A percentile compares a stretch with the other conserved stretches of the same genome.
Evolutionary conservation across 2,329 filamentous ascomycete species (phyloP).

Genomic region (Diaporthe destruens): DNA sequence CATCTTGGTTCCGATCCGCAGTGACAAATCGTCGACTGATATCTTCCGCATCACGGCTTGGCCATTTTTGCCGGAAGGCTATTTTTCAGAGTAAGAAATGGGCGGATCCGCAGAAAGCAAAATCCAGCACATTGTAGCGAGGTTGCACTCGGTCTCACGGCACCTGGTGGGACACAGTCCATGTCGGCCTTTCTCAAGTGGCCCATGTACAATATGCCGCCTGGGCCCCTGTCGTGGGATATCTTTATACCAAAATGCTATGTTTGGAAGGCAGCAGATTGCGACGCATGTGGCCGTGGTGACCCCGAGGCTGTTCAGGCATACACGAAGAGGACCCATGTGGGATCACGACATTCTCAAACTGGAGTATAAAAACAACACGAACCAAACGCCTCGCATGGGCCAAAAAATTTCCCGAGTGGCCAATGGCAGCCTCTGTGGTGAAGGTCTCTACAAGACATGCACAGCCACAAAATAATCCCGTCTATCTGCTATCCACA

Average conservation of each 20-base stretch:
- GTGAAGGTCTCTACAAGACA: background rate
- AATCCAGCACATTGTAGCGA: background rate
- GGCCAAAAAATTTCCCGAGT: no score
- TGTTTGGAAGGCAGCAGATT: background rate
- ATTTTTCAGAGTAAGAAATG: conserved; percentile 2
- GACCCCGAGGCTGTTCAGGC: background rate
- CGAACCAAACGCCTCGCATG: background rate
- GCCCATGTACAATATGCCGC: no score
- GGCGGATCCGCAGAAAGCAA: background rate
- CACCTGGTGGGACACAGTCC: background rate
- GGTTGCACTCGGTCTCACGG: background rate
- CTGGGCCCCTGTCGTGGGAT: background rate
- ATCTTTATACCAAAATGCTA: background rate
- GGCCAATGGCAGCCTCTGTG: background rate
- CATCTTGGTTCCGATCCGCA: background rate
- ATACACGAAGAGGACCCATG: background rate
- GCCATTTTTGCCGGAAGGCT: conserved; percentile 8
- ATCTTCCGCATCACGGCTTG: conserved; percentile 8
- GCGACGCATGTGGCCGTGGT: background rate
- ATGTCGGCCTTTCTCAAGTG: background rate
- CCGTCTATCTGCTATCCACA: background rate
- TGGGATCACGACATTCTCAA: background rate
- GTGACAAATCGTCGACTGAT: conserved; percentile 5
- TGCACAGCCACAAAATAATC: background rate
- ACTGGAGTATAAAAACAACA: background rate